phyloP scores from a whole-genome alignment of 768 basidiomycete genomes.

The Strobilomyces dryophilus region DNA sequence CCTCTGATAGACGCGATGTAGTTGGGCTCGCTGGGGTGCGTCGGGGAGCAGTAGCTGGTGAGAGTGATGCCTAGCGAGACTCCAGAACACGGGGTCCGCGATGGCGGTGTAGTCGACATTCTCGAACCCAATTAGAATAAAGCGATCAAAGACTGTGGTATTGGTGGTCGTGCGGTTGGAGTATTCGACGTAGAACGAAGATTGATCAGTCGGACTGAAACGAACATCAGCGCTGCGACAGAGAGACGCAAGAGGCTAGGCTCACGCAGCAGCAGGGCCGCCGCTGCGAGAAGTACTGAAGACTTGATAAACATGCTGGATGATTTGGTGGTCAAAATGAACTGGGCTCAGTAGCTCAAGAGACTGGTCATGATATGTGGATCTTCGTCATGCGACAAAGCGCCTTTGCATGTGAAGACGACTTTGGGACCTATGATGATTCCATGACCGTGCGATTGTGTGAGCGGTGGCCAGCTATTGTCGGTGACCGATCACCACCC shows the following conservation, averaged over 20 bases:
- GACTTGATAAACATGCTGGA: slow-evolving; percentile 10
- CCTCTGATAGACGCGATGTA: slow-evolving; percentile 22
- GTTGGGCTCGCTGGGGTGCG: slow-evolving; percentile 61
- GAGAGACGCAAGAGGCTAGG: not conserved
- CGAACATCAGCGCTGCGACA: not conserved
- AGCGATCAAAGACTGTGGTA: slow-evolving; percentile 39
- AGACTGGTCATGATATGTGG: no score
- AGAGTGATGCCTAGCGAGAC: slow-evolving; percentile 48
- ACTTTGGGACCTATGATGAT: no score
- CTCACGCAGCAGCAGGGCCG: slow-evolving; percentile 25
- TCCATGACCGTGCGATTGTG: no score
- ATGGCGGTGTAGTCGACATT: slow-evolving; percentile 44
- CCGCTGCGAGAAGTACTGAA: slow-evolving; percentile 11
- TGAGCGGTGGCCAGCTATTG: no score
- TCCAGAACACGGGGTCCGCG: slow-evolving; percentile 20
- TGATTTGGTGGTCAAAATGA: not conserved
- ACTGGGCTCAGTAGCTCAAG: not conserved
- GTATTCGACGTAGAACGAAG: slow-evolving; percentile 38
- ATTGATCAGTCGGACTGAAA: slow-evolving; percentile 25
- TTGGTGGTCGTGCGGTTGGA: slow-evolving; percentile 42
- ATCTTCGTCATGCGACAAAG: no score
- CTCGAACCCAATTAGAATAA: slow-evolving; percentile 58
- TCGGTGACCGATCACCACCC: no score
- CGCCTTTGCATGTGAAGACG: no score
- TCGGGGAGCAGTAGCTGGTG: slow-evolving; percentile 43